phyloP scores from a whole-genome alignment of 164 flowering plant species.

The Magnolia changhungtana region DNA sequence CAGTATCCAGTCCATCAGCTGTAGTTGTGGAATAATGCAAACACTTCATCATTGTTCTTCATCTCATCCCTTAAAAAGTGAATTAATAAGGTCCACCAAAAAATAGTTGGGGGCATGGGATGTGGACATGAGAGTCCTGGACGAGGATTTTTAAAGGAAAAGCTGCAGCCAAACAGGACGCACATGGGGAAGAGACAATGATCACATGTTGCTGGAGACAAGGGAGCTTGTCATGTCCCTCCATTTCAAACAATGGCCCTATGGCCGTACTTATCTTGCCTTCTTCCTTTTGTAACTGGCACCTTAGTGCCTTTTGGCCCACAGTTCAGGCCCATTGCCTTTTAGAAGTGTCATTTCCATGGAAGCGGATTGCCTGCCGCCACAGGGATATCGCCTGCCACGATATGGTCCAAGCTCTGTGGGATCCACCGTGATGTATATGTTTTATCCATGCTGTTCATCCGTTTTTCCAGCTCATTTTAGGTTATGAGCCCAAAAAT shows the following conservation, averaged over 20 bases:
- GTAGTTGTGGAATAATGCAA: background rate
- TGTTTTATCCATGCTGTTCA: too few species aligned
- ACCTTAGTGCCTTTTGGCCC: too few species aligned
- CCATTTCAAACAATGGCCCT: background rate
- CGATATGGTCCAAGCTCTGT: too few species aligned
- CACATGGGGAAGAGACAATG: constrained; percentile 1
- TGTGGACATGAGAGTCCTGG: background rate
- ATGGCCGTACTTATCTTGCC: background rate
- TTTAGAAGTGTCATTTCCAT: too few species aligned
- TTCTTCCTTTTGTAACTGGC: background rate
- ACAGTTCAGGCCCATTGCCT: too few species aligned
- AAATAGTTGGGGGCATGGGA: background rate
- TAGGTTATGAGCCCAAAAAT: too few species aligned
- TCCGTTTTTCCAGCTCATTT: too few species aligned
- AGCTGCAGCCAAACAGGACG: background rate
- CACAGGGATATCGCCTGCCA: too few species aligned
- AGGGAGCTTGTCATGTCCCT: background rate
- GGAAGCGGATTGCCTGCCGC: too few species aligned
- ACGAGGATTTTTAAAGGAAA: background rate
- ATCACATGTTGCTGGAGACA: constrained; percentile 5
- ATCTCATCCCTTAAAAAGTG: background rate
- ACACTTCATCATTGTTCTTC: background rate
- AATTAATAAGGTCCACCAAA: background rate
- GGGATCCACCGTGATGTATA: too few species aligned
- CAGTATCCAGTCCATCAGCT: background rate